Evolutionary conservation across 805 yeast species (phyloP).

Genomic region (Maudiozyma serrabonitensis): DNA sequence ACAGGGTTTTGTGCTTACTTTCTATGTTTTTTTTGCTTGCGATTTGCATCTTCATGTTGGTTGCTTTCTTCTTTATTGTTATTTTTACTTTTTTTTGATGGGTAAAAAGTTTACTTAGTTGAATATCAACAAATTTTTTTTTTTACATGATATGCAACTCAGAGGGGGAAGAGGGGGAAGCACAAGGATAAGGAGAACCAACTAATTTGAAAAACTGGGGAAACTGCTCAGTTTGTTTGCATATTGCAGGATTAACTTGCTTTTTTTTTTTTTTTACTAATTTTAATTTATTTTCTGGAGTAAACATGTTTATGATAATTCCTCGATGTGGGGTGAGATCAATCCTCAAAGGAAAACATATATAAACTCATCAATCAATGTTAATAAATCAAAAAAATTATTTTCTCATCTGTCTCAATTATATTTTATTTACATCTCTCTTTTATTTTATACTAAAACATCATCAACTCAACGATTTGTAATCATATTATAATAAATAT

Average conservation of each 20-base stretch:
- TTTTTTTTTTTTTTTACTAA: not conserved
- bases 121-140: not conserved
- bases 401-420: not conserved
- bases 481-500: not conserved
- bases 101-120: not conserved
- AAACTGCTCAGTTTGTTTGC: not conserved
- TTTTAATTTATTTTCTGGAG: not conserved
- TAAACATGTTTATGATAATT: not conserved
- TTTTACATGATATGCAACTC: not conserved
- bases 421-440: not conserved
- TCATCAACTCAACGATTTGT: not conserved
- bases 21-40: too few species aligned
- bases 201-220: not conserved
- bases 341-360: too few species aligned
- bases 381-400: too few species aligned
- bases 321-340: too few species aligned
- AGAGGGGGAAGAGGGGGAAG: not conserved
- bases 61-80: not conserved
- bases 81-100: not conserved
- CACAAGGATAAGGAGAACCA: too few species aligned
- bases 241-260: not conserved
- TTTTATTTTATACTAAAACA: not conserved
- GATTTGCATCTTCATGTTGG: too few species aligned
- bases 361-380: too few species aligned
- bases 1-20: too few species aligned